Conservation (phyloP, 2,329 filamentous ascomycete species). For the Colletotrichum coccodes region DNA sequence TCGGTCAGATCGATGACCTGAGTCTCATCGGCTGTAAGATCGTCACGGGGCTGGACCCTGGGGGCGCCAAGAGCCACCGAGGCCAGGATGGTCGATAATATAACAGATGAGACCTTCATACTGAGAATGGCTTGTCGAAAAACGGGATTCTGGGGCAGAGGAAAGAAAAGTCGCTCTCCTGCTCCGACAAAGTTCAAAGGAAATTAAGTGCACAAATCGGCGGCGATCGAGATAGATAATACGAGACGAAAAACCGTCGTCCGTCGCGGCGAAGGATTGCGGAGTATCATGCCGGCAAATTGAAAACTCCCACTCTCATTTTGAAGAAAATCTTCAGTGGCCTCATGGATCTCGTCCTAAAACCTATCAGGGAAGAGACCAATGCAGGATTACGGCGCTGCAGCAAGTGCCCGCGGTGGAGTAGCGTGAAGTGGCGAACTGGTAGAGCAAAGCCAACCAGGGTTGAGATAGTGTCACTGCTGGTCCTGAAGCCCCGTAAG, state of each 20-base stretch:
- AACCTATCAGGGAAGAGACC: background rate
- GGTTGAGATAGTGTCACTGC: background rate
- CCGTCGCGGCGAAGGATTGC: background rate
- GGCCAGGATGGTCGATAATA: constrained; percentile 33
- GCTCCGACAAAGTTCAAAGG: background rate
- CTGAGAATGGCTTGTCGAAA: background rate
- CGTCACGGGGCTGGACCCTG: constrained; percentile 25
- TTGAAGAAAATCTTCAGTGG: background rate
- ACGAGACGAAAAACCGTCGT: background rate
- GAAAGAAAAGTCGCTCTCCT: background rate
- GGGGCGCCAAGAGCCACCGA: constrained; percentile 27
- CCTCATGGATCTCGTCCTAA: background rate
- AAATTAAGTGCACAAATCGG: background rate
- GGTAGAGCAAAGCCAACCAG: background rate
- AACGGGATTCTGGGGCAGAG: background rate
- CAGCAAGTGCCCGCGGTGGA: background rate
- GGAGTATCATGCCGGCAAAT: constrained; percentile 4
- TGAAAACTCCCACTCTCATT: background rate
- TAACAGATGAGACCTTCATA: constrained; percentile 28
- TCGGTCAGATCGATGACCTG: constrained; percentile 34
- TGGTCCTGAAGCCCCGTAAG: background rate
- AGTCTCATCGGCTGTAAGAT: constrained; percentile 21
- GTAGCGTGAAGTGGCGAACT: background rate
- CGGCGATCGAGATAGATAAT: background rate
- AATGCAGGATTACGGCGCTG: constrained; percentile 14